Evolutionary conservation across 352 stramenopile genomes (phyloP), one percentile per base, ranked within the genome.

Genomic region (Globisporangium abappressorium): DNA sequence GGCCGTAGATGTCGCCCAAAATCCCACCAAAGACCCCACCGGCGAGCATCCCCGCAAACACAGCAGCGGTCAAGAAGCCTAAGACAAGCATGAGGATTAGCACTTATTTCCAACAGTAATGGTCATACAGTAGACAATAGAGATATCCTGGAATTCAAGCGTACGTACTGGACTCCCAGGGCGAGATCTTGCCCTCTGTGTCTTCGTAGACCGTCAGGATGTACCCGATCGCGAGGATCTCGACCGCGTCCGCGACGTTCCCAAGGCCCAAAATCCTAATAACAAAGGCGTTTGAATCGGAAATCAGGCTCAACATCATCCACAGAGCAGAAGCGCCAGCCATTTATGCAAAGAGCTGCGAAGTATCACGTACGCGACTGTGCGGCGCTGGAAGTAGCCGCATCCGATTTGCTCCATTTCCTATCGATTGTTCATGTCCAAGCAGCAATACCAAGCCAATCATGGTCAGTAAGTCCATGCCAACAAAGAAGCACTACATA

Each of bases 141-240:
- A 22, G 2, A 49, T 6, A n/a, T 33, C 30, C 4, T 22, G 41
- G 38, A 20, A 4, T 49, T 3, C 6, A 22, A 11, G 5, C 2
- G 33, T 20, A 85, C 78, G 46, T 70, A 92, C 84, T 94, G 15
- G 82, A 90, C 64, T 93, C 70, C 83, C 78, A 93, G n/a, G 83
- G 68, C 1, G 83, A 87, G 65, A 93, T 86, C 12, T 68, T 73
- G 9, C 81, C 80, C 57, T 92, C 82, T 0, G 75, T 77, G 46
- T 90, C 78, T 71, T 90, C 83, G 60, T 91, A 91, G 0, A 90
- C 81, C 0, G 80, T 88, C 43, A 97, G 64, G 51, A 97, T 96
- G 70, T 96, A 97, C 12, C 91, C 90, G 56, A 97, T 95, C 47
- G 85, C 87, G 18, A 97, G 78, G 67, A 97, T 93, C 74, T 97